Conservation (phyloP, 129 eudicot species). For the Ambrosia trifida region DNA sequence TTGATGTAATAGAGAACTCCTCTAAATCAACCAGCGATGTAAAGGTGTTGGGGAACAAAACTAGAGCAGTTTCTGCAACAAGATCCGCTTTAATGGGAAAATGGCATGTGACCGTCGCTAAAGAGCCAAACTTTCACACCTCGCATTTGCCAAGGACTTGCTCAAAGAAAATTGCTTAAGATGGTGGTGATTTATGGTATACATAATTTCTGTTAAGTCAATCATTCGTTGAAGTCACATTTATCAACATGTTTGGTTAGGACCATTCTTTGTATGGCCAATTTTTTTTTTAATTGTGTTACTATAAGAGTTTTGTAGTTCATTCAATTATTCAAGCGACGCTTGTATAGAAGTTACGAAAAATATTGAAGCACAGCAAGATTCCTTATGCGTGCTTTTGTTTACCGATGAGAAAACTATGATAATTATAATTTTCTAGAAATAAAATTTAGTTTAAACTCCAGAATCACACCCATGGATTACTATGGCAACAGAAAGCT, state of each 20-base stretch:
- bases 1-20: conserved; percentile 39
- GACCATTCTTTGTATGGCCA: background rate
- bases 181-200: conserved; percentile 18
- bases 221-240: conserved; percentile 39
- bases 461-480: no score
- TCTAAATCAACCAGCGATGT: conserved; percentile 14
- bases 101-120: conserved; percentile 46
- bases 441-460: no score
- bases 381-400: no score
- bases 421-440: no score
- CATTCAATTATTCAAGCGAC: background rate
- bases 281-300: background rate
- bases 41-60: conserved; percentile 17
- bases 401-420: no score
- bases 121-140: conserved; percentile 62
- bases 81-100: conserved; percentile 46
- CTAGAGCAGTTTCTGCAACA: conserved; percentile 31
- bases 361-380: no score
- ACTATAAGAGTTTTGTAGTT: conserved; percentile 24
- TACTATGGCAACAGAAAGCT: no score
- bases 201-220: conserved; percentile 35
- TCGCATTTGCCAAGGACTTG: conserved; percentile 46
- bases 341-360: no score
- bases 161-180: conserved; percentile 35
- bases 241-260: background rate